Conservation (phyloP, 2,329 filamentous ascomycete genomes). For the Dendryphion nanum region DNA sequence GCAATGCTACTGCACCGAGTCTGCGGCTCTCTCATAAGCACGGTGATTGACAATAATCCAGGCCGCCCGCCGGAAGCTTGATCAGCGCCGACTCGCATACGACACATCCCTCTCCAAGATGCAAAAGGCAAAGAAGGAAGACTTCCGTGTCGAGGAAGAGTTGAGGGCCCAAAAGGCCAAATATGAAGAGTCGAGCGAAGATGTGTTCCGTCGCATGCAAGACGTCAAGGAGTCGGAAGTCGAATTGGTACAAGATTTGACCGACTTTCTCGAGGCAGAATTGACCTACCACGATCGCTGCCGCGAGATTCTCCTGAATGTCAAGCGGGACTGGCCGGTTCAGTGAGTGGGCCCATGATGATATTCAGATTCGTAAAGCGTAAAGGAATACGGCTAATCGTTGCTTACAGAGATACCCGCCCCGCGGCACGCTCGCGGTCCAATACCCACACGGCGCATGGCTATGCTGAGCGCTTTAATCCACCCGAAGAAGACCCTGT, state of each 20-base stretch:
- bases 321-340: slow-evolving; percentile 69
- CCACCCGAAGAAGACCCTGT: slow-evolving; percentile 57
- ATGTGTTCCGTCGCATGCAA: slow-evolving; percentile 88
- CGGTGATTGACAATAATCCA: slow-evolving; percentile 29
- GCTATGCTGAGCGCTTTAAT: slow-evolving; percentile 60
- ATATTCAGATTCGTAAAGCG: neutral
- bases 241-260: slow-evolving; percentile 78
- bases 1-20: slow-evolving; percentile 5
- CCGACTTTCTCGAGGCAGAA: slow-evolving; percentile 81
- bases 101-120: slow-evolving; percentile 87
- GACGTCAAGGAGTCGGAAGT: slow-evolving; percentile 91
- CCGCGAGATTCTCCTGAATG: slow-evolving; percentile 72
- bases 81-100: slow-evolving; percentile 83
- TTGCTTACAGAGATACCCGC: slow-evolving; percentile 30
- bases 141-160: slow-evolving; percentile 91
- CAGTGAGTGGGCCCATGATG: slow-evolving; percentile 44
- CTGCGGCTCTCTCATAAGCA: neutral
- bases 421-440: slow-evolving; percentile 57
- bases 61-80: slow-evolving; percentile 89
- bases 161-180: slow-evolving; percentile 88
- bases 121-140: slow-evolving; percentile 90
- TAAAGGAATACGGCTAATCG: too few relatives aligned
- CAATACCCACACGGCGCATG: slow-evolving; percentile 64
- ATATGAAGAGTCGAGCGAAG: slow-evolving; percentile 92
- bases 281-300: slow-evolving; percentile 89